Percentiles rank a stretch among this genome's conserved stretches.
phyloP scores from a whole-genome alignment of 2,329 filamentous ascomycete genomes.

The Stenocarpella maydis region DNA sequence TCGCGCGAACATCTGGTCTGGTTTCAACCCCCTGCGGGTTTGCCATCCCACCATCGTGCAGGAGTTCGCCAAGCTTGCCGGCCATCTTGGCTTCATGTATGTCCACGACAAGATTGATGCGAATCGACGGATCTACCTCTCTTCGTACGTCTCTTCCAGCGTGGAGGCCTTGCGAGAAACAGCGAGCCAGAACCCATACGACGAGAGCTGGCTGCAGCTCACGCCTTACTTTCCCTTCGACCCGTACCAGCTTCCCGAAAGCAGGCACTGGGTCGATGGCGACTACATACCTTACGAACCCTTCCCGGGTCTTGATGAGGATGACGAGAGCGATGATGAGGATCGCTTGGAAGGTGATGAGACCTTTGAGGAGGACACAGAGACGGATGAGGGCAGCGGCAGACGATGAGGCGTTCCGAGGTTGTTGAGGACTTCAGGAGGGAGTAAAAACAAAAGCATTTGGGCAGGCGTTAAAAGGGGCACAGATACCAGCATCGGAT shows the following conservation, averaged over 20 bases:
- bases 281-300: conserved; percentile 85
- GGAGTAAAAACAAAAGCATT: conserved; percentile 24
- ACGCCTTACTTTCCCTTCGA: conserved; percentile 98
- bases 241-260: conserved; percentile 88
- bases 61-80: conserved; percentile 88
- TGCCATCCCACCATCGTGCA: conserved; percentile 90
- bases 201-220: conserved; percentile 83
- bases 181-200: conserved; percentile 58
- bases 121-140: conserved; percentile 88
- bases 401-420: background rate
- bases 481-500: conserved; percentile 35
- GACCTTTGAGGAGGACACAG: conserved; percentile 40
- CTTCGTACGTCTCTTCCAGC: conserved; percentile 69
- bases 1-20: conserved; percentile 81
- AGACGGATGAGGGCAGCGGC: conserved; percentile 40
- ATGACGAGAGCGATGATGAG: conserved; percentile 61
- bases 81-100: conserved; percentile 88
- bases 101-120: conserved; percentile 87
- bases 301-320: conserved; percentile 72
- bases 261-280: conserved; percentile 85
- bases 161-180: conserved; percentile 64
- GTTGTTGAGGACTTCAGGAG: background rate
- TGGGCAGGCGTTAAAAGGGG: conserved; percentile 31
- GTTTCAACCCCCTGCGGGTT: conserved; percentile 93
- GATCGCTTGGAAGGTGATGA: conserved; percentile 55